These are phyloP conservation scores for Coprinopsis sp. DNA, from an alignment of 768 basidiomycete genomes.

Conservation along the genomic window DNA sequence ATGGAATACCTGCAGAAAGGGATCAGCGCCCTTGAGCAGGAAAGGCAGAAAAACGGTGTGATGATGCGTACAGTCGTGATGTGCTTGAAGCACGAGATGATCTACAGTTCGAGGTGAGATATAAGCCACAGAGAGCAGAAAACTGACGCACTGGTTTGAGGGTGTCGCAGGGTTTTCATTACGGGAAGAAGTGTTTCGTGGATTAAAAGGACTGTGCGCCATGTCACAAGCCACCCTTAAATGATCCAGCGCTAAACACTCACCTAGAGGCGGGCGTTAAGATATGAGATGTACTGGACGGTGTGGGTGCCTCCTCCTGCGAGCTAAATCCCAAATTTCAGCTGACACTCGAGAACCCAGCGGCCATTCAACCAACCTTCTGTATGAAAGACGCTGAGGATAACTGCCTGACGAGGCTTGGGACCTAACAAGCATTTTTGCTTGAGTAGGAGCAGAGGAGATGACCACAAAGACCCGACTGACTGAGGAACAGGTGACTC, in stretches of 20 bases:
- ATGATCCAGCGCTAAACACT: slow-evolving; percentile 4
- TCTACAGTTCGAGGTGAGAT: slow-evolving; percentile 2
- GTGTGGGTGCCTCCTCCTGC: slow-evolving; percentile 17
- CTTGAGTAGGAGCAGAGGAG: background rate
- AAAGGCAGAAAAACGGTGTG: slow-evolving; percentile 1
- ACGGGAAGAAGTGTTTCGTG: slow-evolving; percentile 12
- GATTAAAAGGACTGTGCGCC: slow-evolving; percentile 20
- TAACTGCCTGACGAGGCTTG: slow-evolving; percentile 13
- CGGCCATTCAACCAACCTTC: slow-evolving; percentile 12
- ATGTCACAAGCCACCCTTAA: background rate
- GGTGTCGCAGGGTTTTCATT: slow-evolving; percentile 12
- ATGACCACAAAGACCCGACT: background rate
- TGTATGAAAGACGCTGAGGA: slow-evolving; percentile 15
- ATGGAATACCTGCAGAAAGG: slow-evolving; percentile 5
- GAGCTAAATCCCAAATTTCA: background rate
- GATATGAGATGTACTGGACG: slow-evolving; percentile 25
- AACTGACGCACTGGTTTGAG: slow-evolving; percentile 1
- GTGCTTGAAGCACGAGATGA: background rate
- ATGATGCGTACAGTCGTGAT: slow-evolving; percentile 4
- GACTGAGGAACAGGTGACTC: slow-evolving; percentile 14
- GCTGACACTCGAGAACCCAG: background rate
- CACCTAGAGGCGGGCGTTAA: slow-evolving; percentile 47
- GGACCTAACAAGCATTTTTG: slow-evolving; percentile 8
- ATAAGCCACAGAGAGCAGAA: background rate
- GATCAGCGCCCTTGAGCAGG: background rate